Base-by-base conservation (phyloP, 768 basidiomycete species). In the Termitomyces titanicus region DNA sequence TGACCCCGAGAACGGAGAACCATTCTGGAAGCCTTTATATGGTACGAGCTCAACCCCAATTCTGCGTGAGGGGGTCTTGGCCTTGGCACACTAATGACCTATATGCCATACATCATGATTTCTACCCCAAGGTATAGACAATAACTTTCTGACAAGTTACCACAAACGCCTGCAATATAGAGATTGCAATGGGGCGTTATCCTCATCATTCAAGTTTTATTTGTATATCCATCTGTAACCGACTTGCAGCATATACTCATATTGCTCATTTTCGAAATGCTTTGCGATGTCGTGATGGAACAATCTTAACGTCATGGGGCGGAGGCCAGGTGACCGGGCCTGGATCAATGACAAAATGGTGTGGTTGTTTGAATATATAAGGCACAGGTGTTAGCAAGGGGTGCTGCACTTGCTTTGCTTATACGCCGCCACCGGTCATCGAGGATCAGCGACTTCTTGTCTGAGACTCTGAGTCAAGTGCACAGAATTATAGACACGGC, bases 331-430 rank as follows among this genome's bases (percentile, higher is more conserved):
- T 46, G 54, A 37, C 58, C 53, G 45, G 6, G 24, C 51, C 46
- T 50, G 52, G n/a, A 59, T 59, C 55, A 49, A 54, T 55, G 45
- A 59, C 61, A 55, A 57, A 59, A 43, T 51, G 37, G 44, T 44
- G 43, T 33, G 39, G 20, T n/a, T 24, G 27, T 20, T n/a, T 50
- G 46, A 35, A 54, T 57, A 58, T 60, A 60, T 52, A 62, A 54
- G 56, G 59, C 39, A 27, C 47, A 38, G n/a, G 20, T 25, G 34
- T 49, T 43, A 54, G 34, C 47, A 48, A 29, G 33, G 17, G 22
- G 40, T 15, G n/a, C 11, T 13, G 47, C 39, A 5, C 20, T 40
- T 51, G 46, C 50, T 47, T 44, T 20, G 15, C 24, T 39, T 50
- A 12, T 17, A 27, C 51, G 44, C 48, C 52, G 43, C 44, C 22